These are phyloP conservation scores for Ambispora gerdemannii DNA, from an alignment of 192 early-diverging fungal species.

Conservation along the genomic window DNA sequence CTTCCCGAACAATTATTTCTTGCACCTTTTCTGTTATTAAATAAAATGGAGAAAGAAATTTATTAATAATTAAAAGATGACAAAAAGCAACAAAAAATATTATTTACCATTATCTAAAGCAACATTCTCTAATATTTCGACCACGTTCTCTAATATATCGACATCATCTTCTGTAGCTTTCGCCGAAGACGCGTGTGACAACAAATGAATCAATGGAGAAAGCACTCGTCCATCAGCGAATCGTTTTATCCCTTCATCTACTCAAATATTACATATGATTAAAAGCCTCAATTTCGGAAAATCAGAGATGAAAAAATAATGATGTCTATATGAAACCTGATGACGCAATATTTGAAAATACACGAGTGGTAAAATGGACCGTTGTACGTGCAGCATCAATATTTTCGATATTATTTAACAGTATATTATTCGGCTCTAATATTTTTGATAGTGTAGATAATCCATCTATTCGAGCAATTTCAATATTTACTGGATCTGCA, in stretches of 20 bases:
- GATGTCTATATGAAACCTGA: constrained; percentile 1
- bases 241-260: constrained; percentile 19
- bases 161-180: constrained; percentile 4
- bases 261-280: neutral
- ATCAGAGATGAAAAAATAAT: neutral
- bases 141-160: constrained; percentile 33
- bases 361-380: constrained; percentile 23
- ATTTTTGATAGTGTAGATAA: constrained; percentile 18
- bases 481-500: neutral
- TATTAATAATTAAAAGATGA: constrained; percentile 10
- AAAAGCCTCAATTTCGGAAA: neutral
- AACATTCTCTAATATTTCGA: constrained; percentile 37
- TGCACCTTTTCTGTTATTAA: constrained; percentile 41
- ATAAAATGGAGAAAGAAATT: neutral
- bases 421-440: constrained; percentile 27
- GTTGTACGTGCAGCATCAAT: constrained; percentile 12
- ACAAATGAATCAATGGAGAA: constrained; percentile 12
- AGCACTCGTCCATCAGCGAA: constrained; percentile 1
- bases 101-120: constrained; percentile 40
- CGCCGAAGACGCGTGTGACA: neutral
- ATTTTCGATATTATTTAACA: neutral
- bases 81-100: constrained; percentile 14
- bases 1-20: constrained; percentile 35
- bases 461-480: constrained; percentile 25
- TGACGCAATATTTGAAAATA: constrained; percentile 12